Evolutionary conservation across 2,329 filamentous ascomycete species (phyloP), one percentile per base, ranked within the genome.

Genomic region (Amphichorda felina): DNA sequence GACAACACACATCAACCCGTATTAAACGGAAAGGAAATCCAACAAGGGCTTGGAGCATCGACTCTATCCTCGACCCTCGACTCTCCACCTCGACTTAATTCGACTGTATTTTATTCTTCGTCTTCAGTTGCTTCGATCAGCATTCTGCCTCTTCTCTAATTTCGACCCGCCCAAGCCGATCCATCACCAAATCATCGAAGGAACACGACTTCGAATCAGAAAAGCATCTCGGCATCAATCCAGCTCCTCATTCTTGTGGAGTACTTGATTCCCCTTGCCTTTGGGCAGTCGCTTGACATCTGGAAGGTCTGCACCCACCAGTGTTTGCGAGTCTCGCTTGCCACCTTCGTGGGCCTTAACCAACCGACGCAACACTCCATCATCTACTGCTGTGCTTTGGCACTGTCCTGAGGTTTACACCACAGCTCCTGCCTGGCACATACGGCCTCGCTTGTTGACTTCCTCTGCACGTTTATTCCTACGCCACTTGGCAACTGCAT

Each of bases 61-160:
- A n/a, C 24, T 19, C 13, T n/a, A 33, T 24, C 31, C 27, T 29
- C 27, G 27, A 29, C 27, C 6, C 29, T 8, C 29, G 4, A 8
- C 11, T 18, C 17, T 31, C 29, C 16, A 31, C 17, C 29, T 10
- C 29, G 29, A 33, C 4, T 15, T 38, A 38, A 38, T 38, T 38
- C 36, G 30, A 28, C 36, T 33, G 36, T 38, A 37, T 38, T 34
- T 25, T 36, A 31, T 31, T 36, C 18, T 28, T 38, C 19, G 14
- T 19, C 22, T 38, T 32, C 24, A 13, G 21, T 30, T 38, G 36
- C 36, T 38, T 34, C 36, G 30, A 34, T 33, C 30, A 37, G 36
- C 36, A 37, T 25, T 19, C 22, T 17, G 4, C 19, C 22, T 30
- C 30, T 30, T 31, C 17, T 13, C 21, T 17, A 21, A 22, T 15